These are phyloP conservation scores for Aspergillus bridgeri DNA, from an alignment of 495 filamentous ascomycete genomes.

Conservation along the genomic window DNA sequence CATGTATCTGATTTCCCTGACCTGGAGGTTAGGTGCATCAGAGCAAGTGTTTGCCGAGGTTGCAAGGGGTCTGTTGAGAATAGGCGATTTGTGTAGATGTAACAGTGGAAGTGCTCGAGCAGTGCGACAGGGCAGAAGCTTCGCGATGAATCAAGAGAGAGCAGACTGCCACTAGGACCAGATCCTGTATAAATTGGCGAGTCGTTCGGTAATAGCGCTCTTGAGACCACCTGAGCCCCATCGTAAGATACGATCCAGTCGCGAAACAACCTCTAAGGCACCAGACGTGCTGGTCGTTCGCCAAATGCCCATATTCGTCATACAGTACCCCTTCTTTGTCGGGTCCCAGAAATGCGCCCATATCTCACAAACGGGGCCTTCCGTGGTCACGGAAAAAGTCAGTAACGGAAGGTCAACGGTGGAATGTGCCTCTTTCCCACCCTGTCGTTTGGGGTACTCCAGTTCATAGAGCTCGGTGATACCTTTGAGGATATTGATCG, in stretches of 20 bases:
- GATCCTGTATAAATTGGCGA: background rate
- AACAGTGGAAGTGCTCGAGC: too few species aligned
- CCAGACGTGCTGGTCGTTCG: background rate
- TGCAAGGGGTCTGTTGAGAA: too few species aligned
- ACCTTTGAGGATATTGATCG: background rate
- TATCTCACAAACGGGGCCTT: background rate
- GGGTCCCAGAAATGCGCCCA: background rate
- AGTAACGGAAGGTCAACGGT: background rate
- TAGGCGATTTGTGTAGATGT: too few species aligned
- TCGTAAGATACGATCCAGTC: background rate
- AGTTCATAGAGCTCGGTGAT: background rate
- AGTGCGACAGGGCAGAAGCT: too few species aligned
- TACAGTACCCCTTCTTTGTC: background rate
- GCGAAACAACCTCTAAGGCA: background rate
- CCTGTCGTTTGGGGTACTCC: background rate
- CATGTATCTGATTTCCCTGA: too few species aligned
- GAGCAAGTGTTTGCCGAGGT: too few species aligned
- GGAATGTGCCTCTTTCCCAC: background rate
- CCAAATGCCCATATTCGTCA: background rate
- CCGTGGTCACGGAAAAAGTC: background rate
- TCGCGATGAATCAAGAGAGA: too few species aligned
- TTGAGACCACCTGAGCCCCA: background rate
- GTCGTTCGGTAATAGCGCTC: background rate
- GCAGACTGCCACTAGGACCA: too few species aligned
- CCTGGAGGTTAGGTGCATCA: too few species aligned